Base-by-base conservation (phyloP, 352 stramenopile species). In the Globisporangium alternatum region DNA sequence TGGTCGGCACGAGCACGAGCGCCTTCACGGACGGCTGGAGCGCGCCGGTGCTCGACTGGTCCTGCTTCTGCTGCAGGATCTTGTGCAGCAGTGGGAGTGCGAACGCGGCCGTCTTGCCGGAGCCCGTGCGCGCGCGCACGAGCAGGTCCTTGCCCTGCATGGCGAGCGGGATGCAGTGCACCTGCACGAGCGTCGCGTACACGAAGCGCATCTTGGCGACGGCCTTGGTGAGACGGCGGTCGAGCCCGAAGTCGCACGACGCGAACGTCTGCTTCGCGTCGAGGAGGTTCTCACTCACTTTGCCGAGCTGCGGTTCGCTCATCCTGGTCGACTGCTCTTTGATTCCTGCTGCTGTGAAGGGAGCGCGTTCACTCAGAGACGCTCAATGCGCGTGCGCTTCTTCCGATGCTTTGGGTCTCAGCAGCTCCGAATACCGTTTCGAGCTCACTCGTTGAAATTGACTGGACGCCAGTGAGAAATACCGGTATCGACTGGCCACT, bases 1-100 rank as follows among this genome's bases (percentile, higher is more conserved):
- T 91, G 8, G 97, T 99, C 5, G 97, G 97, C 60, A 99, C 96
- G 39, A 99, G 82, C 62, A 99, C 90, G 6, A 99, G 81, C 28
- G 86, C 92, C 49, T 87, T 86, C 35, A 93, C 77, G 0, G 70
- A 74, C 9, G 78, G 74, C 44, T 86, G 75, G 33, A 66, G 65
- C 19, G 68, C 64, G 7, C 64, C 59, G 3, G 56, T 61, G 21
- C 64, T 70, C 30, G 77, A 76, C 54, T 77, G 65, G 57, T 93
- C 71, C 61, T 88, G 65, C 65, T 97, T 97, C 58, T 80, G 76
- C 66, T 86, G 71, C 57, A 98, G 68, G 21, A 98, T 83, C 75
- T 98, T 98, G 72, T 98, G 91, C 59, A 98, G 67, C 31, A 97
- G 66, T 25, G 95, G 95, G 60, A 98, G 68, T 60, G 89, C 89